These are phyloP conservation scores for Dissoconium aciculare DNA, from an alignment of 2,329 filamentous ascomycete genomes.

Conservation along the genomic window DNA sequence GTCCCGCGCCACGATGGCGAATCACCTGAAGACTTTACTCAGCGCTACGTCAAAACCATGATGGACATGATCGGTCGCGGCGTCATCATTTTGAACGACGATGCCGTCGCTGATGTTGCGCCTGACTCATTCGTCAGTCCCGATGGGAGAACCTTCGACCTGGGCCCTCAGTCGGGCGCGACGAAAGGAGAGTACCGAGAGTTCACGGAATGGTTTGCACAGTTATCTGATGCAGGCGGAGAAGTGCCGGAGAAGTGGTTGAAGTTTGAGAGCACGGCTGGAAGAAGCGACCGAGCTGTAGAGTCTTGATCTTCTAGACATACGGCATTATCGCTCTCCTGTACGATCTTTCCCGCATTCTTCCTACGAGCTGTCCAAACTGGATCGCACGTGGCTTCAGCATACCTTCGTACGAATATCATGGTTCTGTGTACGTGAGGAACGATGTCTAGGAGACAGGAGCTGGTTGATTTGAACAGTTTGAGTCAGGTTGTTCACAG, in stretches of 20 bases:
- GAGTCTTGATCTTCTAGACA: too few species aligned
- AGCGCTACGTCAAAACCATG: slow-evolving; percentile 3
- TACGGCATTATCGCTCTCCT: too few species aligned
- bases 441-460: too few species aligned
- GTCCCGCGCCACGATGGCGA: slow-evolving; percentile 4
- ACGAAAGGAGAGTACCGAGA: slow-evolving; percentile 3
- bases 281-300: too few species aligned
- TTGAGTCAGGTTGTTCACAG: too few species aligned
- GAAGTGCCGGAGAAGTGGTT: slow-evolving; percentile 1
- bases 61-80: slow-evolving; percentile 3
- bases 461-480: too few species aligned
- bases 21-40: slow-evolving; percentile 1
- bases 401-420: too few species aligned
- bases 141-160: slow-evolving; percentile 4
- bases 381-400: too few species aligned
- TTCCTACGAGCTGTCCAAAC: too few species aligned
- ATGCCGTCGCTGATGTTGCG: slow-evolving; percentile 1
- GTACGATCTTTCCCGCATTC: too few species aligned
- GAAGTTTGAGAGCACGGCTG: slow-evolving; percentile 1
- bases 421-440: too few species aligned
- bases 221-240: neutral
- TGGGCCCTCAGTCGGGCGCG: slow-evolving; percentile 3
- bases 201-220: slow-evolving; percentile 2
- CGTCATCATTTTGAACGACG: slow-evolving; percentile 3
- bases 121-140: neutral